These are phyloP conservation scores for Gracilaria vermiculophylla DNA, from an alignment of 23 red algal species.

Conservation along the genomic window DNA sequence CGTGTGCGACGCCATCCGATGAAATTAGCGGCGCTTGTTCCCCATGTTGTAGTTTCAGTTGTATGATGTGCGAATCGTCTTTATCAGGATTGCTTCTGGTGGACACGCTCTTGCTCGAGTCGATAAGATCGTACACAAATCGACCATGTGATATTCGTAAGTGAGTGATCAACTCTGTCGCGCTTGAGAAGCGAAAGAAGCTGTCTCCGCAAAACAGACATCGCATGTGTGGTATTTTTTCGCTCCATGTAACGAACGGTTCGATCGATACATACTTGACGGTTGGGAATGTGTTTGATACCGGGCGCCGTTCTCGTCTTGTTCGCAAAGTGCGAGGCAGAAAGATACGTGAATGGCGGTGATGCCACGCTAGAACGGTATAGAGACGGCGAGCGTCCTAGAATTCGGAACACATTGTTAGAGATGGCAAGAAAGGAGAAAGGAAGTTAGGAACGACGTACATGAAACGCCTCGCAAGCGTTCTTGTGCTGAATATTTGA, in stretches of 20 bases:
- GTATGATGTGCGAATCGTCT: not conserved
- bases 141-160: slow-evolving; percentile 29
- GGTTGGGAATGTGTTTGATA: not conserved
- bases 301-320: not conserved
- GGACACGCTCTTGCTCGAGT: not conserved
- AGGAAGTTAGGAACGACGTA: not conserved
- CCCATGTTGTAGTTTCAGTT: not conserved
- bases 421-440: not conserved
- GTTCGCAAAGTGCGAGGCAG: slow-evolving; percentile 32
- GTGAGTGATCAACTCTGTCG: slow-evolving; percentile 13
- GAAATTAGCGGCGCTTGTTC: not conserved
- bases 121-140: slow-evolving; percentile 9
- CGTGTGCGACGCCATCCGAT: not conserved
- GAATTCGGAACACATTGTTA: not conserved
- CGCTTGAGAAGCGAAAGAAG: slow-evolving; percentile 48
- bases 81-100: not conserved
- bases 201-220: slow-evolving; percentile 34
- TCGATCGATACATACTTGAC: slow-evolving; percentile 13
- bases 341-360: slow-evolving; percentile 13
- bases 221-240: not conserved
- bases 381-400: not conserved
- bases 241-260: not conserved
- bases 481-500: not conserved
- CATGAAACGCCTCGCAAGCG: not conserved
- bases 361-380: not conserved